Percentiles rank a stretch among this genome's conserved stretches.
These are phyloP conservation scores for Sugiyamaella lignohabitans DNA, from an alignment of 805 yeast species.

Conservation along the genomic window DNA sequence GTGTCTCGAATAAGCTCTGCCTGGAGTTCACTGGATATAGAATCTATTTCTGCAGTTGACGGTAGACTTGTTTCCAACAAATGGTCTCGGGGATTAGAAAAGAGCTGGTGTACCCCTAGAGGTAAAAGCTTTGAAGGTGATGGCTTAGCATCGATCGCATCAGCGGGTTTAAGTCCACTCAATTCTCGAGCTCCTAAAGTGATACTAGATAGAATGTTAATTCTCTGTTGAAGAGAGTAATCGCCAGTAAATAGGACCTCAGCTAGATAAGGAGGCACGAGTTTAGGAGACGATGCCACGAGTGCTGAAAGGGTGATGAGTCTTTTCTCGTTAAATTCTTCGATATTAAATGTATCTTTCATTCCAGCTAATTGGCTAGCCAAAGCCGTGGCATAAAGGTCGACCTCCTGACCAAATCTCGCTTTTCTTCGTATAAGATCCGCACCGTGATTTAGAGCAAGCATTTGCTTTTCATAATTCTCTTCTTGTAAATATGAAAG, in stretches of 20 bases:
- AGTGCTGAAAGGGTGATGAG: constrained; percentile 62
- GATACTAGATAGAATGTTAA: constrained; percentile 59
- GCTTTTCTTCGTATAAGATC: constrained; percentile 61
- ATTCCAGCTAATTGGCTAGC: constrained; percentile 47
- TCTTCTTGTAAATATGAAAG: constrained; percentile 46
- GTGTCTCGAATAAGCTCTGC: constrained; percentile 20
- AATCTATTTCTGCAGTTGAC: background rate
- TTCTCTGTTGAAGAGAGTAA: constrained; percentile 71
- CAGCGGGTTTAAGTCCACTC: constrained; percentile 49
- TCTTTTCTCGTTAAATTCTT: constrained; percentile 56
- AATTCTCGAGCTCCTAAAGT: constrained; percentile 71
- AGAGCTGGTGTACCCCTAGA: constrained; percentile 7
- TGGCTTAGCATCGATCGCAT: background rate
- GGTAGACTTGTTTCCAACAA: background rate
- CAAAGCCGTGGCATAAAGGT: constrained; percentile 50
- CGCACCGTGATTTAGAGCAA: constrained; percentile 49
- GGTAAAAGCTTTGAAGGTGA: constrained; percentile 5
- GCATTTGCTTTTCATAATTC: constrained; percentile 43
- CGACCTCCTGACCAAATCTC: constrained; percentile 52
- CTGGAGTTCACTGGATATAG: constrained; percentile 18
- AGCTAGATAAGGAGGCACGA: constrained; percentile 32
- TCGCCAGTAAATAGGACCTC: constrained; percentile 60
- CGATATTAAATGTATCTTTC: constrained; percentile 49
- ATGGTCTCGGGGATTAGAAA: background rate
- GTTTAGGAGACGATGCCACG: constrained; percentile 47